phyloP scores from a whole-genome alignment of 148 eudicot genomes.

The Selenicereus undatus region DNA sequence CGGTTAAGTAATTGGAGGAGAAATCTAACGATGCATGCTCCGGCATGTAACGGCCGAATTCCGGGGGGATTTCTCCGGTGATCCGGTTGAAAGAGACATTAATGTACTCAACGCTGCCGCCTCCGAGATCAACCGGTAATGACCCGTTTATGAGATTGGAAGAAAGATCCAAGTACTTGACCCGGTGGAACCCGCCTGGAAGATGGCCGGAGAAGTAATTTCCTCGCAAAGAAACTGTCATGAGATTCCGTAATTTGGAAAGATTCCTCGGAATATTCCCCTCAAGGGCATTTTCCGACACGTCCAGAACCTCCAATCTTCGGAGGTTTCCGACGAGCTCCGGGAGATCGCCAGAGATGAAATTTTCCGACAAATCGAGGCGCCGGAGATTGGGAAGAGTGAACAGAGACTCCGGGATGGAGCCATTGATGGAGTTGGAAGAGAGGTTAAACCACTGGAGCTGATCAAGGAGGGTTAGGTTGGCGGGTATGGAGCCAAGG shows the following conservation, averaged over 20 bases:
- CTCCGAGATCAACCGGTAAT: constrained; percentile 48
- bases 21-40: constrained; percentile 62
- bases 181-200: constrained; percentile 48
- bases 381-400: constrained; percentile 39
- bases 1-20: constrained; percentile 69
- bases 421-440: constrained; percentile 66
- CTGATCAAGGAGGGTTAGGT: constrained; percentile 53
- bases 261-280: constrained; percentile 62
- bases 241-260: constrained; percentile 35
- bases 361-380: constrained; percentile 62
- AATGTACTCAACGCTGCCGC: constrained; percentile 34
- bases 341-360: constrained; percentile 59
- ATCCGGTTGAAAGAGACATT: constrained; percentile 64
- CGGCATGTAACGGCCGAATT: constrained; percentile 45
- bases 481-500: constrained; percentile 48
- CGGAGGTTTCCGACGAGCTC: constrained; percentile 43
- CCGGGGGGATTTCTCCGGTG: constrained; percentile 61
- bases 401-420: constrained; percentile 51
- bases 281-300: constrained; percentile 57
- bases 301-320: constrained; percentile 43
- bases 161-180: constrained; percentile 55
- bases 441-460: constrained; percentile 59
- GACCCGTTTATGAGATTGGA: constrained; percentile 70
- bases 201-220: constrained; percentile 57
- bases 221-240: constrained; percentile 40